Evolutionary conservation across 495 filamentous ascomycete species (phyloP).

Genomic region (Chaetomidium leptoderma): DNA sequence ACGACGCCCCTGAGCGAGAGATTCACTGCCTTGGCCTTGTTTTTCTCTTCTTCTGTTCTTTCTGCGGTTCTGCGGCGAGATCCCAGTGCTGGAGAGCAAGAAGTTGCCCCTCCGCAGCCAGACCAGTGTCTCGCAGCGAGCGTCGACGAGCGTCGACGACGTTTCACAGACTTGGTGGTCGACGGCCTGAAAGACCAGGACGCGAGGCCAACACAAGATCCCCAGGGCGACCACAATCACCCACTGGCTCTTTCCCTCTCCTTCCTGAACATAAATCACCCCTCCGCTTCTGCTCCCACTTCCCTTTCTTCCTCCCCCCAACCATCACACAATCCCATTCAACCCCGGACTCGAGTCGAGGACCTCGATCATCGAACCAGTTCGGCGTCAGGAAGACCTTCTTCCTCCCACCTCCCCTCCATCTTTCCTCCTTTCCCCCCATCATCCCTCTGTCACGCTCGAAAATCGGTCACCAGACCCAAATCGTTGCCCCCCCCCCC

Average conservation of each 20-base stretch:
- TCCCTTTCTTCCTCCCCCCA: background rate
- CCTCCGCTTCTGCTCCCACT: background rate
- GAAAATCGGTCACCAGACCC: background rate
- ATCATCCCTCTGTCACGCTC: background rate
- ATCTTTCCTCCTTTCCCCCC: background rate
- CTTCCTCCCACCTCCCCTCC: background rate
- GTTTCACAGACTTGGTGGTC: background rate
- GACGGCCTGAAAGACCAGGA: conserved; percentile 10
- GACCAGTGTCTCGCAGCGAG: background rate
- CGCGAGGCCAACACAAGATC: conserved; percentile 12
- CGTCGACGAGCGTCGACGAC: background rate
- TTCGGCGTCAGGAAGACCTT: background rate
- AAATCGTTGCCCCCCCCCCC: background rate
- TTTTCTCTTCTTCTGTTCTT: background rate
- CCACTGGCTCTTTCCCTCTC: conserved; percentile 9
- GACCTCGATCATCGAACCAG: background rate
- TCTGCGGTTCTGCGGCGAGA: background rate
- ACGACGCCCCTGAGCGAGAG: background rate
- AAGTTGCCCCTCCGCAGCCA: background rate
- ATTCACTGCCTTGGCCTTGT: background rate
- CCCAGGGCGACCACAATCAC: background rate
- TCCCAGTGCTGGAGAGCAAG: background rate
- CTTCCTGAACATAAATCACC: background rate
- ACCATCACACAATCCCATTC: conserved; percentile 6
- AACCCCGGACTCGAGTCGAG: background rate